Evolutionary conservation across 805 yeast species (phyloP), one percentile per base, ranked within the genome.

Genomic region (Tetrapisispora taiwanensis): DNA sequence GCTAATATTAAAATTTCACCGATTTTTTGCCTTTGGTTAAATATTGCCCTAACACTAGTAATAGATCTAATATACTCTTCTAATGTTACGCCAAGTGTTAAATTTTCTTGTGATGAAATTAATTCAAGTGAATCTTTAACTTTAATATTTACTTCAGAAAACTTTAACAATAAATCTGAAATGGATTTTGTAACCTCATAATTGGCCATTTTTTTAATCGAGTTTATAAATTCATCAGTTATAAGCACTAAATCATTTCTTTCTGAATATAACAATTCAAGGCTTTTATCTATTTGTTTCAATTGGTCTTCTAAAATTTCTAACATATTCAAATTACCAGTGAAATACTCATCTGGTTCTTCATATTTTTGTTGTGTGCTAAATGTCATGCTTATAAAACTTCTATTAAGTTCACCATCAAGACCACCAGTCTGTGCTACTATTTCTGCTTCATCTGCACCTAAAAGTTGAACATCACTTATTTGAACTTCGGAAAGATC

Each of bases 41-140:
- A 79, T 3, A 84, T 78, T 39, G 76, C 73, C 50, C 83, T 75
- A 32, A 86, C 74, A 19, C 95, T 83, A 10, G 81, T 81, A 20
- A 88, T 76, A n/a, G 79, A 68, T 42, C 96, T 73, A 43, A 79
- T 68, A 58, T 90, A 88, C 60, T 88, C 96, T 58, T 89, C 95
- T 35, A 90, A 68, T 1, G 95, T 84, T 27, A 84, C 75, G 1
- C 95, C 95, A 39, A 90, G 66, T 0, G 95, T 86, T 48, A 90
- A 67, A 55, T 86, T 76, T 52, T 90, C 96, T 60, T 86, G 95
- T 62, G 84, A 63, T 47, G 87, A 80, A 47, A 83, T 78, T 47
- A 95, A 73, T 48, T 80, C 87, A 40, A 85, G 68, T 39, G 85
- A 70, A 40, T 86, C 92, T 52, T 78, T 78, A 18, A 88, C 71